Evolutionary conservation across 2,329 filamentous ascomycete genomes (phyloP), one percentile per base, ranked within the genome.

Genomic region (Diplodia sapinea): DNA sequence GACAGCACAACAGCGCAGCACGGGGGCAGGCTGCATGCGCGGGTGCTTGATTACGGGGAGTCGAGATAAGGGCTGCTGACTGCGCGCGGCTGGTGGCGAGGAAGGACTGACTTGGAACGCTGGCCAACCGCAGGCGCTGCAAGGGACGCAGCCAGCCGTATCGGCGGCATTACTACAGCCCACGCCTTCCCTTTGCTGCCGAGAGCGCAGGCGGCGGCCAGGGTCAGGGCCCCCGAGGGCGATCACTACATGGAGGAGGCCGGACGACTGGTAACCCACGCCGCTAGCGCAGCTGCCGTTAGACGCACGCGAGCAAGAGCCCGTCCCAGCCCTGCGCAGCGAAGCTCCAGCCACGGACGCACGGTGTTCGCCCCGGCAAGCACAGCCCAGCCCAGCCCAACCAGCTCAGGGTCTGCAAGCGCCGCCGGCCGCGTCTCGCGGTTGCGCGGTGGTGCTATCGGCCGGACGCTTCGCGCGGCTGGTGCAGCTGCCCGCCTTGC

Each of bases 61-160:
- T 29, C 15, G 51, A 49, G 63, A 55, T 65, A 55, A 56, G 38
- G 43, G 3, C 17, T 13, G 59, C 40, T 43, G 29, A 26, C 13
- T 51, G 40, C 31, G 43, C 36, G 57, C 17, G 40, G 26, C 31
- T 61, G 59, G 59, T 63, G 62, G 62, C 61, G 29, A 47, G 59
- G 11, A 26, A 26, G 23, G 23, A 26, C 23, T 26, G 23, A 36
- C 9, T 12, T 36, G 33, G 33, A 36, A 12, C 33, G 17, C 47
- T 17, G 33, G 49, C 43, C 43, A 47, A 47, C 43, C 43, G 61
- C 61, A 54, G 29, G 52, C 23, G 23, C 54, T 66, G 64, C 64
- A 66, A 66, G 64, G 64, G 54, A 43, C 51, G 26, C 57, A 50
- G 57, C 40, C 57, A 61, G 55, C 55, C 55, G 40, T 49, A 36